Conservation (phyloP, 2,329 filamentous ascomycete genomes). For the Penicillium expansum region DNA sequence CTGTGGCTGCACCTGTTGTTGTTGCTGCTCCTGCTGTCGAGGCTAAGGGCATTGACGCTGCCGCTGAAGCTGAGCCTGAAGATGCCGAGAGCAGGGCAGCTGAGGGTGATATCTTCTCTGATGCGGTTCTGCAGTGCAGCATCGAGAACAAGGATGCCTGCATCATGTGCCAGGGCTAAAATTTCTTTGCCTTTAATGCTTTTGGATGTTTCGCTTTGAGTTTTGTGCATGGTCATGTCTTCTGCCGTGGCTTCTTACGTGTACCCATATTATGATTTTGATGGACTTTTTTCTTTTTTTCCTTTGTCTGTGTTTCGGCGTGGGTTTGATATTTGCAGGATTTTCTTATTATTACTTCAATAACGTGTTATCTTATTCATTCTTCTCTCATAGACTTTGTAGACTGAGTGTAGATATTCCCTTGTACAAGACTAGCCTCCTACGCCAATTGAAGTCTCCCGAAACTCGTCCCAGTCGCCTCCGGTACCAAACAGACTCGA, state of each 20-base stretch:
- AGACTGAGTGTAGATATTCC: neutral
- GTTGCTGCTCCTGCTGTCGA: conserved; percentile 63
- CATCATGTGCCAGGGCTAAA: conserved; percentile 93
- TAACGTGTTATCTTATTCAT: neutral
- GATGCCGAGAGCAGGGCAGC: conserved; percentile 76
- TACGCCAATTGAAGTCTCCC: neutral
- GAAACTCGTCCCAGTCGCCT: neutral
- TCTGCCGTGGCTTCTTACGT: conserved; percentile 4
- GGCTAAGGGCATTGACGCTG: conserved; percentile 63
- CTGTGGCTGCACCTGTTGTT: conserved; percentile 61
- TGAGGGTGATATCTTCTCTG: conserved; percentile 91
- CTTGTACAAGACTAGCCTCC: neutral
- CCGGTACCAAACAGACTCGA: neutral
- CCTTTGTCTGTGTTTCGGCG: conserved; percentile 14
- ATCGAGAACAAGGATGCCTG: conserved; percentile 96
- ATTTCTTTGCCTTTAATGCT: neutral
- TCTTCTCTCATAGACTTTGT: neutral
- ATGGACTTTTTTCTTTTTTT: conserved; percentile 24
- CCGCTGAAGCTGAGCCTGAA: conserved; percentile 47
- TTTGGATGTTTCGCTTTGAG: conserved; percentile 20
- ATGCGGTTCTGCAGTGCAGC: conserved; percentile 87
- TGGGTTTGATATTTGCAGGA: conserved; percentile 14
- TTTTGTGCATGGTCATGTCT: conserved; percentile 8
- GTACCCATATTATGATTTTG: conserved; percentile 36
- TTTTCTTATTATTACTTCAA: conserved; percentile 9